These are phyloP conservation scores for Cytospora mali DNA, from an alignment of 2,329 filamentous ascomycete species.

Conservation along the genomic window DNA sequence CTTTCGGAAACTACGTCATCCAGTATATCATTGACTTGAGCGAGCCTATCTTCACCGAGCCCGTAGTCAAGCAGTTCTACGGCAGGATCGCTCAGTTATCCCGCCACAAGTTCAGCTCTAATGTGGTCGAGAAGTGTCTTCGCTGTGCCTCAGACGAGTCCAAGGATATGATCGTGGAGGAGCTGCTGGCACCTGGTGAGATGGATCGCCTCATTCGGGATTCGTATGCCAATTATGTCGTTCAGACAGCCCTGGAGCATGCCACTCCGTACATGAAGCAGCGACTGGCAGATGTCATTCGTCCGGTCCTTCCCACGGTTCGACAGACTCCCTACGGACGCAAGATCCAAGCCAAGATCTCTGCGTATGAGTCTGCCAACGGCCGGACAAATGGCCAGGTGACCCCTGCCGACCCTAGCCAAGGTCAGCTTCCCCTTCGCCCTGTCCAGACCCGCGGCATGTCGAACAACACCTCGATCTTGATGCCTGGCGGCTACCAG, in stretches of 20 bases:
- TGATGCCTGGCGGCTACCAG: slow-evolving; percentile 38
- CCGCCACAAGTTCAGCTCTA: slow-evolving; percentile 98
- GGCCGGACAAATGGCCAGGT: slow-evolving; percentile 51
- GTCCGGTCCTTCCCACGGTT: slow-evolving; percentile 80
- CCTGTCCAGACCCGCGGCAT: slow-evolving; percentile 46
- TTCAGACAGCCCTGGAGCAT: slow-evolving; percentile 93
- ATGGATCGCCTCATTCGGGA: slow-evolving; percentile 89
- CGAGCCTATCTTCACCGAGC: slow-evolving; percentile 84
- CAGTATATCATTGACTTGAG: slow-evolving; percentile 98
- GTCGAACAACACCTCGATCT: slow-evolving; percentile 43
- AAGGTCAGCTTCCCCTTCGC: slow-evolving; percentile 57
- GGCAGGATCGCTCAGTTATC: slow-evolving; percentile 73
- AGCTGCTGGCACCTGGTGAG: slow-evolving; percentile 73
- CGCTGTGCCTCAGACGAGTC: slow-evolving; percentile 77
- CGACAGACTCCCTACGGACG: slow-evolving; percentile 92
- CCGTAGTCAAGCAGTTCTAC: slow-evolving; percentile 79
- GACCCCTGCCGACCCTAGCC: slow-evolving; percentile 55
- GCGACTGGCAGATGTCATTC: slow-evolving; percentile 79
- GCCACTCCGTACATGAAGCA: slow-evolving; percentile 73
- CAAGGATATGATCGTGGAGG: slow-evolving; percentile 80
- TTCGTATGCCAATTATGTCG: slow-evolving; percentile 95
- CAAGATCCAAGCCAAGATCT: slow-evolving; percentile 88
- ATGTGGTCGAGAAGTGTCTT: slow-evolving; percentile 95
- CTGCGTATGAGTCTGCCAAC: slow-evolving; percentile 55
- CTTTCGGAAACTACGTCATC: slow-evolving; percentile 97